These are phyloP conservation scores for Hypoxylon sp. DNA, from an alignment of 2,329 filamentous ascomycete species.

Conservation along the genomic window DNA sequence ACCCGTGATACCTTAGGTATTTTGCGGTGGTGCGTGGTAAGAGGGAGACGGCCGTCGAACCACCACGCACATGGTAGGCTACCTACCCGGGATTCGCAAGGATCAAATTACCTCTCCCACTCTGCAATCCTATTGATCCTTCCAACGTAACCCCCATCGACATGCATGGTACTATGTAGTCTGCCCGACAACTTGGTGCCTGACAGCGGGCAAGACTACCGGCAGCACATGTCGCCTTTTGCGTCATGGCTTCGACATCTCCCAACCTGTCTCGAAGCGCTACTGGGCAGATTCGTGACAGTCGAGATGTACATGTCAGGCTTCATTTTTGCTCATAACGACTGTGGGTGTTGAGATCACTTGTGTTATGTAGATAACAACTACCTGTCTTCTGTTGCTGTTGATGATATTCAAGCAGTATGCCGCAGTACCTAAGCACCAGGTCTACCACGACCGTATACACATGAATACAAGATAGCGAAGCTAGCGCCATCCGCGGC, in stretches of 20 bases:
- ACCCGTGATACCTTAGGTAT: background rate
- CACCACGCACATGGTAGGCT: background rate
- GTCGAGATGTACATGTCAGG: too few relatives aligned
- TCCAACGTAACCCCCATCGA: constrained; percentile 25
- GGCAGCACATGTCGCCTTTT: constrained; percentile 9
- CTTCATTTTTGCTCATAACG: too few relatives aligned
- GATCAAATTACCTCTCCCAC: constrained; percentile 28
- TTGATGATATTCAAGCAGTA: constrained; percentile 6
- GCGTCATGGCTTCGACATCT: background rate
- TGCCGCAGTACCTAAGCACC: background rate
- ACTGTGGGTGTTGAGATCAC: background rate
- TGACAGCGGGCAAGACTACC: constrained; percentile 21
- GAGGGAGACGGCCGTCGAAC: constrained; percentile 7
- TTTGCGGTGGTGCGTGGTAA: too few relatives aligned
- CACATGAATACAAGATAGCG: background rate
- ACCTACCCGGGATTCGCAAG: too few relatives aligned
- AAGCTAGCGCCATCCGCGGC: constrained; percentile 23
- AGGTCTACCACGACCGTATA: background rate
- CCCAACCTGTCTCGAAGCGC: background rate
- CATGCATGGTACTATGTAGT: too few relatives aligned
- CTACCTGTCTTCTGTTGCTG: background rate
- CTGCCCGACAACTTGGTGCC: constrained; percentile 22
- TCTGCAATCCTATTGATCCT: constrained; percentile 34
- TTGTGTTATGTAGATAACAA: background rate
- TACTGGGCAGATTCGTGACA: constrained; percentile 3